Base-by-base conservation (phyloP, 2,329 filamentous ascomycete species). In the Neoascochyta sp. region DNA sequence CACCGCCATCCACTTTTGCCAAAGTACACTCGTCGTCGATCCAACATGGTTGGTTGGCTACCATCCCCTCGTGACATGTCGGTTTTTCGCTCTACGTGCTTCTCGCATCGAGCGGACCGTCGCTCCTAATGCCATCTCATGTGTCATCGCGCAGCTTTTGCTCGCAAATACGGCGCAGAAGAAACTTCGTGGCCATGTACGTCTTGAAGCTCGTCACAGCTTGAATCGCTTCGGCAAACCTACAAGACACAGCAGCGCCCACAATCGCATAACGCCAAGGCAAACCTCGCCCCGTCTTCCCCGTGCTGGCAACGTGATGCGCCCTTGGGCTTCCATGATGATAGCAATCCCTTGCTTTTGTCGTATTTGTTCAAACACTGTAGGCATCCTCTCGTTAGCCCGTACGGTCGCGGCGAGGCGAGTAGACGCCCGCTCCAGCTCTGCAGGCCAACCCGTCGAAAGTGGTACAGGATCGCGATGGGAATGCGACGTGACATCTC, bases 281-380 rank as follows among this genome's bases (percentile, higher is more conserved):
- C 25, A 32, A 41, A 34, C 27, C 47, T 23, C 32, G 39, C 34
- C 21, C 33, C 38, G 37, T 23, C 39, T 48, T 51, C 48, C 46
- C 40, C 45, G 44, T 32, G 45, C 23, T 34, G 37, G 24, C 27
- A 24, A 19, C 29, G 34, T 28, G 24, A 32, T 29, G 18, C 12
- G 39, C 33, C 13, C 27, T 27, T 26, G 27, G 28, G 22, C 21
- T 23, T 15, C 2, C n/a, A 15, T 24, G 16, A 16, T 23, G 14
- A 13, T 16, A 22, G 21, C 16, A 7, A 14, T 28, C 41, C 39
- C 42, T 50, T 45, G 41, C 39, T 35, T 44, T 32, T 47, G 47
- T 45, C 30, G 32, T 29, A 30, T 37, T 12, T 25, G 29, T 29
- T 22, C 23, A 23, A 17, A 22, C n/a, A 16, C 25, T 20, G 19